Evolutionary conservation across 2,329 filamentous ascomycete species (phyloP).

Genomic region (Botrytis fabae): DNA sequence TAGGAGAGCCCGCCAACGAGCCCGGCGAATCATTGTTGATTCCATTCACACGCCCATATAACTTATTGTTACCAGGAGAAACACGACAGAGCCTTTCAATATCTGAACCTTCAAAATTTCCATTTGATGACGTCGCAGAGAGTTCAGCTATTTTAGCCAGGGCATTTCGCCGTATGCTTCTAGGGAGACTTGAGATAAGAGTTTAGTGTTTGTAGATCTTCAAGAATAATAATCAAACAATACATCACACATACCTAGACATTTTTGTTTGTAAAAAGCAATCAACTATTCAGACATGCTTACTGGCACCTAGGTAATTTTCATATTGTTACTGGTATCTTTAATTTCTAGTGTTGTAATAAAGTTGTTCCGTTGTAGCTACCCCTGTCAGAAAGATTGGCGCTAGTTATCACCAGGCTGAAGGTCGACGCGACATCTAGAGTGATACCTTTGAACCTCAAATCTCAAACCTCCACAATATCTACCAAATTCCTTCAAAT

Average conservation of each 20-base stretch:
- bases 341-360: not conserved
- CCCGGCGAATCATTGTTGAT: conserved; percentile 44
- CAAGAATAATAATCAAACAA: not conserved
- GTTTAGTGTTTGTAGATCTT: conserved; percentile 1
- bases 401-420: conserved; percentile 31
- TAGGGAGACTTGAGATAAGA: conserved; percentile 41
- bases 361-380: conserved; percentile 26
- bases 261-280: conserved; percentile 4
- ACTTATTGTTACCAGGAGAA: conserved; percentile 50
- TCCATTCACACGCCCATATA: conserved; percentile 51
- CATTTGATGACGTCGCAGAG: conserved; percentile 55
- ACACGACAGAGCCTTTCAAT: conserved; percentile 62
- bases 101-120: conserved; percentile 61
- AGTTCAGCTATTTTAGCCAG: conserved; percentile 65
- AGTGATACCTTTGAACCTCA: conserved; percentile 18
- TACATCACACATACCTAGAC: conserved; percentile 14
- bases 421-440: conserved; percentile 32
- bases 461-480: conserved; percentile 23
- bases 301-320: not conserved
- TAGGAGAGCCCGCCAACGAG: conserved; percentile 56
- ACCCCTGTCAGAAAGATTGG: conserved; percentile 33
- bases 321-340: not conserved
- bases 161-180: conserved; percentile 61
- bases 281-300: not conserved
- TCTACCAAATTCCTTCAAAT: conserved; percentile 14